Evolutionary conservation across 768 basidiomycete species (phyloP).

Genomic region (Mycena sanguinolenta): DNA sequence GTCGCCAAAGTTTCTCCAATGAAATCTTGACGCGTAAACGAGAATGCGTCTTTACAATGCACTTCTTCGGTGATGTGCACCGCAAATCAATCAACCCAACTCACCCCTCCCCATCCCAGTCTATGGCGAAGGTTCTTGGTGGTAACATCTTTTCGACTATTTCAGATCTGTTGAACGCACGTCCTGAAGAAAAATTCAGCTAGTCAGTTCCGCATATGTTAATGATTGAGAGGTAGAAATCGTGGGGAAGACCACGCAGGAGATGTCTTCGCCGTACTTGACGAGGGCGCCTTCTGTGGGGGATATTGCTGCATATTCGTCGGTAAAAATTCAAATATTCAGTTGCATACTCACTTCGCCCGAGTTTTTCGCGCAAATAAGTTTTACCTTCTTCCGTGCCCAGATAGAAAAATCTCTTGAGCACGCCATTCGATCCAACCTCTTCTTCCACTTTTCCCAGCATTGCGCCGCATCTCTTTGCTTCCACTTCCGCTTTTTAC

Average conservation of each 20-base stretch:
- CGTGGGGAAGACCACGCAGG: constrained; percentile 21
- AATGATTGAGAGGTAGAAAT: background rate
- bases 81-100: too few relatives aligned
- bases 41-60: background rate
- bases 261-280: constrained; percentile 25
- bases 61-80: background rate
- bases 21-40: constrained; percentile 9
- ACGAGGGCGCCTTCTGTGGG: constrained; percentile 16
- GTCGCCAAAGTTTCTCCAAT: constrained; percentile 14
- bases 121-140: constrained; percentile 10
- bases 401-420: constrained; percentile 27
- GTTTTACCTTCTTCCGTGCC: constrained; percentile 26
- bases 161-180: constrained; percentile 14
- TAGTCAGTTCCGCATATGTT: too few relatives aligned
- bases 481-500: constrained; percentile 40
- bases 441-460: constrained; percentile 20
- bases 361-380: constrained; percentile 17
- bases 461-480: constrained; percentile 11
- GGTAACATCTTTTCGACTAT: constrained; percentile 1
- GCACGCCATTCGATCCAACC: constrained; percentile 24
- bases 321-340: too few relatives aligned
- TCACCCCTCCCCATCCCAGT: constrained; percentile 29
- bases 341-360: too few relatives aligned
- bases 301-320: constrained; percentile 14
- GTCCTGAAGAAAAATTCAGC: background rate